Base-by-base conservation (phyloP, 192 early-diverging fungal species). In the Geranomyces michiganensis region DNA sequence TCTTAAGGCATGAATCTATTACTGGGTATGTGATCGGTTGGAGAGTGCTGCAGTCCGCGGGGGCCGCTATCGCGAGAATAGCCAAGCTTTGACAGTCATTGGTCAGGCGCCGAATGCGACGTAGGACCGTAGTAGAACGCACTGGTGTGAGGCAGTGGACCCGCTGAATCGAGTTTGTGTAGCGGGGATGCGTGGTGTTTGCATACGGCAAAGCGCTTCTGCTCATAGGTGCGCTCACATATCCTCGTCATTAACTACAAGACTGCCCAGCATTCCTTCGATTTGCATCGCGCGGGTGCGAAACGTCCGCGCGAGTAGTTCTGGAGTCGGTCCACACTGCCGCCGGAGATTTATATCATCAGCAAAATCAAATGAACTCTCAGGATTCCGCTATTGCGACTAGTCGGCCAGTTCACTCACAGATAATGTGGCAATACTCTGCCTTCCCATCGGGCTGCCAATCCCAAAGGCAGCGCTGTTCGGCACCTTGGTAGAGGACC, bases 251-350 rank as follows among this genome's bases (percentile, higher is more conserved):
- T 64, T 41, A 46, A 64, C n/a, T 1, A 64, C 41, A 8, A 29
- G 19, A 4, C 62, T 41, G 10, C 62, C 62, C 32, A 64, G 27
- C 19, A 64, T 64, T 14, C 62, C 62, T 45, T 64, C 62, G 4
- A 64, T 45, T 29, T 64, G 62, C 62, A 64, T 45, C 9, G 62
- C 62, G 21, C 62, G 33, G 3, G 62, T 64, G 41, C 41, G 32
- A 45, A 45, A 64, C 62, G 62, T 64, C 41, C 62, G 62, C n/a
- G 62, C 10, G 12, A 64, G n/a, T 29, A 64, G 19, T 21, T 64
- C 62, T n/a, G 62, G 62, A 4, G 44, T 29, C 44, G 17, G 5
- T 17, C 27, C 17, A 27, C 22, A 60, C 58, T 32, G 7, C 58
- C 6, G 51, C 51, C 3, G 19, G 17, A 3, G 19, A 53, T n/a